Conservation (phyloP, 306 rosid genomes). For the Quercus gilva region DNA sequence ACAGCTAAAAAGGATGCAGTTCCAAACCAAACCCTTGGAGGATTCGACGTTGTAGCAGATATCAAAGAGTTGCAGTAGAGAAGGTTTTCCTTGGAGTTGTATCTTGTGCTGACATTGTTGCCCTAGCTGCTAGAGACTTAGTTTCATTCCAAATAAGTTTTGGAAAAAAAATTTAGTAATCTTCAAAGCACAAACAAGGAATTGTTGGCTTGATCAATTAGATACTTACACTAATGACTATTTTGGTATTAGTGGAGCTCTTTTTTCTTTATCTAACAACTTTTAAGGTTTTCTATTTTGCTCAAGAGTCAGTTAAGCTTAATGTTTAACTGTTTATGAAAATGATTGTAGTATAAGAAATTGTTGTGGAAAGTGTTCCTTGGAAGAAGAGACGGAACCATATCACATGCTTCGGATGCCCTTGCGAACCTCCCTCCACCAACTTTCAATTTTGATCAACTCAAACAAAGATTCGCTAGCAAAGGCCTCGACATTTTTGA, state of each 20-base stretch:
- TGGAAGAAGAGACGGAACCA: constrained; percentile 46
- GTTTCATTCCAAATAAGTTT: constrained; percentile 28
- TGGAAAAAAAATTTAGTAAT: too few relatives aligned
- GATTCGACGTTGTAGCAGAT: constrained; percentile 32
- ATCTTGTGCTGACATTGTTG: constrained; percentile 42
- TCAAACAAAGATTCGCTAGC: constrained; percentile 14
- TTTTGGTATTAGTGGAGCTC: too few relatives aligned
- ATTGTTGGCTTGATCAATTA: too few relatives aligned
- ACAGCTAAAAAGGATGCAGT: constrained; percentile 30
- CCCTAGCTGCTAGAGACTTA: constrained; percentile 37
- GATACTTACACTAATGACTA: too few relatives aligned
- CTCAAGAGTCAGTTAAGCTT: too few relatives aligned
- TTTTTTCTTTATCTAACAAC: too few relatives aligned
- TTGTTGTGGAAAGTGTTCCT: constrained; percentile 25
- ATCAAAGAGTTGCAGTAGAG: constrained; percentile 31
- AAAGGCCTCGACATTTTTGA: constrained; percentile 22
- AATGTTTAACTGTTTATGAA: not conserved
- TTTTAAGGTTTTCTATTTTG: too few relatives aligned
- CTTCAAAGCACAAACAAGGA: too few relatives aligned
- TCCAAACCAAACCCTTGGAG: constrained; percentile 28
- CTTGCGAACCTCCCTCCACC: constrained; percentile 31
- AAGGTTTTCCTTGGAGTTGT: constrained; percentile 24
- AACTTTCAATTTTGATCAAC: constrained; percentile 29
- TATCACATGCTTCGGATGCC: constrained; percentile 25
- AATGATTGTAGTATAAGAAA: constrained; percentile 13